Evolutionary conservation across 2,329 filamentous ascomycete genomes (phyloP).

Genomic region (Alternaria triticimaculans): DNA sequence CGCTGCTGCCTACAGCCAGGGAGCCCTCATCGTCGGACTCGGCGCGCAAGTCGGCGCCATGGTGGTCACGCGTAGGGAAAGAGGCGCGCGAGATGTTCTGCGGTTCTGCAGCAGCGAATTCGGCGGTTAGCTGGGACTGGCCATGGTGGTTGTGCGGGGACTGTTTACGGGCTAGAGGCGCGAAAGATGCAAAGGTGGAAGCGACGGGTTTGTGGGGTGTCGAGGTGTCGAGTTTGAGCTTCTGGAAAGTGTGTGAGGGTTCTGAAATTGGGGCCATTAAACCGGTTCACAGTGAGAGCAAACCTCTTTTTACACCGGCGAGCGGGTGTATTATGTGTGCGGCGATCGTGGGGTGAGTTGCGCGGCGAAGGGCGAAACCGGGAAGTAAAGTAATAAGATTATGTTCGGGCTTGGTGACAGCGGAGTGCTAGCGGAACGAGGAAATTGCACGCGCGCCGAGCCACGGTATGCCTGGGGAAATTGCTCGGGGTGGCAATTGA

Average conservation of each 20-base stretch:
- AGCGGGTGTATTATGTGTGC: conserved; percentile 35
- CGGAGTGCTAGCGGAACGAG: conserved; percentile 23
- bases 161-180: conserved; percentile 42
- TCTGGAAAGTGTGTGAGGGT: conserved; percentile 51
- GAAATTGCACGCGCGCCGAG: conserved; percentile 13
- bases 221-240: conserved; percentile 51
- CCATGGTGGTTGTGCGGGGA: conserved; percentile 29
- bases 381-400: conserved; percentile 24
- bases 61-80: conserved; percentile 23
- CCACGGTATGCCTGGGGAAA: conserved; percentile 5
- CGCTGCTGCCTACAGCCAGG: conserved; percentile 34
- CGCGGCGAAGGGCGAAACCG: conserved; percentile 35
- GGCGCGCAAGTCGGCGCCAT: conserved; percentile 22
- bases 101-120: conserved; percentile 25
- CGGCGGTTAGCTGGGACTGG: conserved; percentile 30
- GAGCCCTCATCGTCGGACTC: conserved; percentile 25
- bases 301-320: conserved; percentile 35
- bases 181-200: conserved; percentile 46
- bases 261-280: conserved; percentile 49
- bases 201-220: conserved; percentile 42
- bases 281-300: conserved; percentile 43
- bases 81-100: conserved; percentile 26
- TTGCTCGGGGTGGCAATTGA: conserved; percentile 6
- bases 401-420: conserved; percentile 15
- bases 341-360: conserved; percentile 37